Percentiles rank a stretch among this genome's conserved stretches.
These are phyloP conservation scores for Omphalotus guepiniiformis DNA, from an alignment of 768 basidiomycete species.

Conservation along the genomic window DNA sequence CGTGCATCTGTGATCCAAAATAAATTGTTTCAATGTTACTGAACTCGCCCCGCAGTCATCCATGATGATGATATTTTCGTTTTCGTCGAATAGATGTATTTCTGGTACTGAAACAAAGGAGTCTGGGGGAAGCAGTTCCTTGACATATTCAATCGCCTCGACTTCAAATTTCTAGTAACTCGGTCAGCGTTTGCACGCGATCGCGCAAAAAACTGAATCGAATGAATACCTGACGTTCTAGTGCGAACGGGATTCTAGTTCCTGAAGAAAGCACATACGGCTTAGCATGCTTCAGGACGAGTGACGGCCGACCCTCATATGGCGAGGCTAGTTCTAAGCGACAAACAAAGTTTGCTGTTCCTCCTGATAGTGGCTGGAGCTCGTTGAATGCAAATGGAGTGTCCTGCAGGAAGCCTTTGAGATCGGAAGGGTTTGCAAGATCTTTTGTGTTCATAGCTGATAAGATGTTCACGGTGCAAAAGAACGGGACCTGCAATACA, in stretches of 20 bases:
- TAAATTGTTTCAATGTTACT: conserved; percentile 35
- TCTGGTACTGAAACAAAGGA: conserved; percentile 44
- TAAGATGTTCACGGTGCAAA: background rate
- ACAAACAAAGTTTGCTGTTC: conserved; percentile 53
- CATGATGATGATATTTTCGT: conserved; percentile 52
- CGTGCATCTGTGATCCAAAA: conserved; percentile 30
- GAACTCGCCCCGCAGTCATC: conserved; percentile 48
- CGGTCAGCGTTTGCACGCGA: conserved; percentile 1
- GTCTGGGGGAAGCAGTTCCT: conserved; percentile 28
- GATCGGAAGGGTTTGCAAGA: conserved; percentile 1
- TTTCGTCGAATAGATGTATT: conserved; percentile 47
- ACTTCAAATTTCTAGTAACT: conserved; percentile 33
- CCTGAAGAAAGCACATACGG: conserved; percentile 28
- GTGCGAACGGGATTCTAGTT: conserved; percentile 25
- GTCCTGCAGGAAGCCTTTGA: conserved; percentile 37
- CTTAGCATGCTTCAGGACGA: conserved; percentile 58
- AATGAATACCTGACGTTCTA: conserved; percentile 49
- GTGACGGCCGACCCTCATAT: conserved; percentile 38
- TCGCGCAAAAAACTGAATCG: background rate
- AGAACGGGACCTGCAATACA: background rate
- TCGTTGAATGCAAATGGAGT: conserved; percentile 43
- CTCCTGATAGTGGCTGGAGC: conserved; percentile 44
- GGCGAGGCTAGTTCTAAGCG: conserved; percentile 41
- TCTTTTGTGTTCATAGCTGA: background rate
- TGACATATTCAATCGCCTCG: conserved; percentile 41